Evolutionary conservation across 140 eudicot species (phyloP), one percentile per base, ranked within the genome.

Genomic region (Ambrosia hybrid): DNA sequence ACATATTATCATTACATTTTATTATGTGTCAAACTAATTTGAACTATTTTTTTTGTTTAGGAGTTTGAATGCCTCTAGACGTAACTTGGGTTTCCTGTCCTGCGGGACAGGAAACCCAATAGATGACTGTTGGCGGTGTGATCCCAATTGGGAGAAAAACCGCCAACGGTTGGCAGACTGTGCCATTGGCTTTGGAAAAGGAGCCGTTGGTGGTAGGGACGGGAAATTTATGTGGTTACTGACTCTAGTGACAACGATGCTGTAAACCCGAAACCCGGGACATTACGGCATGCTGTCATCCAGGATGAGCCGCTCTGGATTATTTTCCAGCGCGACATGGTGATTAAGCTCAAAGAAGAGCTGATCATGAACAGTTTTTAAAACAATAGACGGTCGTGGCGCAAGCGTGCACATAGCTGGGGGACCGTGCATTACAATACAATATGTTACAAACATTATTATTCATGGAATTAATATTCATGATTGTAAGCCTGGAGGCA

Each of bases 121-220:
- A 5, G 84, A 80, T 57, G 84, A 80, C 16, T 80, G 84, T 68
- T 80, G 84, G 84, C 76, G 84, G 38, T 80, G 84, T 65, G 84
- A 80, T 51, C 69, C 76, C 0, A 65, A 81, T 48, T 81, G 85
- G 85, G 75, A 64, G 34, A 81, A 75, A 9, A 81, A 81, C 61
- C 85, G 85, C 1, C 85, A 76, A 9, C 81, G 81, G 1, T 37
- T 81, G 7, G 81, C 85, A 2, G 85, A 81, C 69, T 81, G 85
- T 26, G 85, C 81, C 63, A 81, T 81, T 51, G 85, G 85, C 56
- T 81, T 81, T 13, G 85, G 85, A 0, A 81, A 81, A 51, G 80
- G 80, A 4, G 85, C 85, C 0, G 60, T 77, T 1, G 85, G 85
- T 6, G 85, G 85, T 3, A 53, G 82, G 5, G 81, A 77, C n/a